Percentiles rank a stretch among this genome's conserved stretches.
phyloP scores from a whole-genome alignment of 31 red algal species.

The Endocladia muricata region DNA sequence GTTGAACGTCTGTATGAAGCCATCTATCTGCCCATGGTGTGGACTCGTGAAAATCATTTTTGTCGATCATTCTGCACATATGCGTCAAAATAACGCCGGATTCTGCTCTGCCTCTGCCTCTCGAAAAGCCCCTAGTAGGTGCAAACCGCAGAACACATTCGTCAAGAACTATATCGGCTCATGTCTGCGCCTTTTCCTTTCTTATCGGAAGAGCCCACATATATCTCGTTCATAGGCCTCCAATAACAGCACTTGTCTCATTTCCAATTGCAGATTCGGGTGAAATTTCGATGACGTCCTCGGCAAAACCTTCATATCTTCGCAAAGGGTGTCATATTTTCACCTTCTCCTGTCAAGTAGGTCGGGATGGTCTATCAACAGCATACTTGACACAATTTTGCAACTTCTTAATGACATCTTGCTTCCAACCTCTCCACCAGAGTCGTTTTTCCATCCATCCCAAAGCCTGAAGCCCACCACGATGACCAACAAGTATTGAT shows the following conservation, averaged over 20 bases:
- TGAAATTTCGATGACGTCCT: constrained; percentile 14
- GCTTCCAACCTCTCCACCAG: constrained; percentile 5
- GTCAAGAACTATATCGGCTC: neutral
- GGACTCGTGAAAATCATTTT: neutral
- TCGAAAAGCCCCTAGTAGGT: neutral
- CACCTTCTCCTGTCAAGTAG: neutral
- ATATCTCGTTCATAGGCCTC: constrained; percentile 7
- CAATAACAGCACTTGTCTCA: neutral
- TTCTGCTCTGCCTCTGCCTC: constrained; percentile 5
- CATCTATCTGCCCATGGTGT: constrained; percentile 30
- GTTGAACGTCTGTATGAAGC: constrained; percentile 32
- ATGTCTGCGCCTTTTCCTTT: constrained; percentile 13
- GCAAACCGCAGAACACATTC: constrained; percentile 10
- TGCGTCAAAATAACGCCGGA: constrained; percentile 2
- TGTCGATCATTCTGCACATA: neutral
- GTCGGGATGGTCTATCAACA: neutral
- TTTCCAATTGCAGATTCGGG: neutral
- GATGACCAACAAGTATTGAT: neutral
- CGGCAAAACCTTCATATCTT: neutral
- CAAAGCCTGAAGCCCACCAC: neutral
- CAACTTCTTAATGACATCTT: neutral
- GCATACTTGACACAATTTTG: neutral
- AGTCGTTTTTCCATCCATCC: neutral
- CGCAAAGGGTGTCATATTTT: neutral
- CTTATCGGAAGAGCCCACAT: neutral